Evolutionary conservation across 805 yeast genomes (phyloP).

Genomic region (Priceomyces melissophilus): DNA sequence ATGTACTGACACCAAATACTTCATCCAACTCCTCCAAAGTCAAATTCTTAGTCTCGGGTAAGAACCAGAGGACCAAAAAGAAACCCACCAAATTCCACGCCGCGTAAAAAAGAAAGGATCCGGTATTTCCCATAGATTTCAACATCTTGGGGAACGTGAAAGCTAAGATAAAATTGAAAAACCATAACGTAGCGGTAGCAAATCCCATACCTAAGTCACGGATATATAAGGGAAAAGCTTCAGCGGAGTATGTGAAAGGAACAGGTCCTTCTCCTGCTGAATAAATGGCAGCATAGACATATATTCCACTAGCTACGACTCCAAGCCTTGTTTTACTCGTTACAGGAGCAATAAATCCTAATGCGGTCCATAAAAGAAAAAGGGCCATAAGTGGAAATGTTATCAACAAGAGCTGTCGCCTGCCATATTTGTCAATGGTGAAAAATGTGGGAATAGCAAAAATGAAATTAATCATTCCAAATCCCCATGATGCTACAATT

Average conservation of each 20-base stretch:
- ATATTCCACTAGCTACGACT: slow-evolving; percentile 68
- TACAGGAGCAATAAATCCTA: slow-evolving; percentile 64
- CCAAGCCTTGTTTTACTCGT: slow-evolving; percentile 55
- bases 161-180: slow-evolving; percentile 66
- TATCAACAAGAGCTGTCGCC: slow-evolving; percentile 54
- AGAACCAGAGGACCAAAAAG: slow-evolving; percentile 65
- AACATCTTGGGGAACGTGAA: slow-evolving; percentile 71
- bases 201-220: slow-evolving; percentile 79
- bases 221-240: slow-evolving; percentile 71
- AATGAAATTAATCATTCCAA: slow-evolving; percentile 74
- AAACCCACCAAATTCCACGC: slow-evolving; percentile 76
- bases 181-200: slow-evolving; percentile 75
- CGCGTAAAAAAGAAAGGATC: slow-evolving; percentile 88
- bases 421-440: slow-evolving; percentile 75
- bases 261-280: slow-evolving; percentile 89
- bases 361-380: slow-evolving; percentile 59
- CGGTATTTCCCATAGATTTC: slow-evolving; percentile 67
- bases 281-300: slow-evolving; percentile 66
- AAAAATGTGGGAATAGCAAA: slow-evolving; percentile 82
- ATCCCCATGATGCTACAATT: slow-evolving; percentile 80
- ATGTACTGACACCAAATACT: slow-evolving; percentile 57
- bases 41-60: slow-evolving; percentile 64
- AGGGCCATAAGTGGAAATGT: slow-evolving; percentile 65
- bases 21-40: slow-evolving; percentile 76
- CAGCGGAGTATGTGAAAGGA: slow-evolving; percentile 86